phyloP scores from a whole-genome alignment of 768 basidiomycete genomes.

The Fistulinella prunicolor region DNA sequence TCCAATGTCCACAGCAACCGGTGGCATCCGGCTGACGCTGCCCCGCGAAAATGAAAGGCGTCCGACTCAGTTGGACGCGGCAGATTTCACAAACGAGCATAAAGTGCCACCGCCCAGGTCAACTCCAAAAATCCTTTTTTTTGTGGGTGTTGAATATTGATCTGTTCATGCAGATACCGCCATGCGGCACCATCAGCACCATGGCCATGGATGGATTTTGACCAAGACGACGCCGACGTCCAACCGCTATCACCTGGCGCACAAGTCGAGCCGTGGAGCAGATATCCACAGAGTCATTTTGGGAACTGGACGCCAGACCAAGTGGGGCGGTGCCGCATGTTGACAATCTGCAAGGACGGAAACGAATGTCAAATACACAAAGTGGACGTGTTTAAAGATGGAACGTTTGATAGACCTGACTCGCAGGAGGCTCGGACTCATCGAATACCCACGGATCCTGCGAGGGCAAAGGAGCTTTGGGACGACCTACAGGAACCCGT shows the following conservation, averaged over 20 bases:
- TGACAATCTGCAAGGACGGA: slow-evolving; percentile 1
- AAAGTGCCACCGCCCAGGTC: slow-evolving; percentile 29
- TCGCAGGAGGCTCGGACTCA: slow-evolving; percentile 13
- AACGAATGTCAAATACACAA: slow-evolving; percentile 24
- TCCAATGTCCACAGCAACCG: slow-evolving; percentile 14
- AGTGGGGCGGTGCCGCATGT: slow-evolving; percentile 30
- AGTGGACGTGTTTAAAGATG: slow-evolving; percentile 21
- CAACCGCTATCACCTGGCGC: slow-evolving; percentile 11
- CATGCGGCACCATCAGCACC: slow-evolving; percentile 42
- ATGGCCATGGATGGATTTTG: slow-evolving; percentile 43
- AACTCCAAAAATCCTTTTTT: background rate
- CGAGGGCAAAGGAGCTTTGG: no score
- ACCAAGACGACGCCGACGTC: slow-evolving; percentile 27
- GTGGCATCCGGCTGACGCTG: slow-evolving; percentile 5
- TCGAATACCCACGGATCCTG: background rate
- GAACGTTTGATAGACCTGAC: slow-evolving; percentile 18
- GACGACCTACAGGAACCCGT: no score
- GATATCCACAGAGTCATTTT: slow-evolving; percentile 32
- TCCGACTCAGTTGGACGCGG: slow-evolving; percentile 16
- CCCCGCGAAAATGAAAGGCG: background rate
- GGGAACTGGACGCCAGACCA: slow-evolving; percentile 35
- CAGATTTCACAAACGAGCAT: slow-evolving; percentile 2
- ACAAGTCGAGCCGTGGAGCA: no score
- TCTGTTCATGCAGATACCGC: slow-evolving; percentile 36
- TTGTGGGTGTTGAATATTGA: no score